These are phyloP conservation scores for Clavaria fumosa DNA, from an alignment of 768 basidiomycete genomes.

Conservation along the genomic window DNA sequence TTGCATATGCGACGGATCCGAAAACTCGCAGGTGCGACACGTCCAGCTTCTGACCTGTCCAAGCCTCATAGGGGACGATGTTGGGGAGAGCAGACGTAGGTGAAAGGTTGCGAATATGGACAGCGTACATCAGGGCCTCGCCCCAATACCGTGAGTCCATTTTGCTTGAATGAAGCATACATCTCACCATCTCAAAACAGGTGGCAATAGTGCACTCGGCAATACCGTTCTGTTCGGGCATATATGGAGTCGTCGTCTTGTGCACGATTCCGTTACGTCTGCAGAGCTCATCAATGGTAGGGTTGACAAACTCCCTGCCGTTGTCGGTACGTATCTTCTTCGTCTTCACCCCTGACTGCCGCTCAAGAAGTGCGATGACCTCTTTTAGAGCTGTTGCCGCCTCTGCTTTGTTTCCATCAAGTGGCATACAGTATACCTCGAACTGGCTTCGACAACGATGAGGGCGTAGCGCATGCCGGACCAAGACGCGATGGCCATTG, in stretches of 20 bases:
- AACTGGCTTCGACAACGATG: no score
- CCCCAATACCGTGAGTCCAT: conserved; percentile 16
- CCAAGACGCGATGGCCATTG: no score
- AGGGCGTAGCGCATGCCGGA: no score
- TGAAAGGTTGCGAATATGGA: conserved; percentile 8
- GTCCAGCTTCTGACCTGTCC: conserved; percentile 13
- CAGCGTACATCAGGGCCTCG: conserved; percentile 11
- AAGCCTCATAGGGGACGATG: conserved; percentile 13
- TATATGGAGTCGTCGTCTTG: conserved; percentile 1
- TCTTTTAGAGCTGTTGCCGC: no score
- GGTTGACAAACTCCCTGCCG: no score
- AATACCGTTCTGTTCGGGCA: conserved; percentile 12
- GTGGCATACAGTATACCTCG: no score
- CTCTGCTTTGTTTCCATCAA: no score
- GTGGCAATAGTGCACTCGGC: conserved; percentile 15
- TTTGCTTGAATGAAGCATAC: conserved; percentile 11
- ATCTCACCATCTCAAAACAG: conserved; percentile 10
- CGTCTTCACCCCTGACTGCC: no score
- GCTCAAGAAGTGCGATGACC: no score
- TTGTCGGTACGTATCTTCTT: no score
- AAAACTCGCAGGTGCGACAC: conserved; percentile 5
- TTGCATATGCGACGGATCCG: background rate
- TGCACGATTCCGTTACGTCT: background rate
- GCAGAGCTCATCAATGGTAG: no score
- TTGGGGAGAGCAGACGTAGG: conserved; percentile 8